A percentile compares a stretch with the other conserved stretches of the same genome.
Evolutionary conservation across 352 stramenopile species (phyloP).

Genomic region (Pythium utonaiense): DNA sequence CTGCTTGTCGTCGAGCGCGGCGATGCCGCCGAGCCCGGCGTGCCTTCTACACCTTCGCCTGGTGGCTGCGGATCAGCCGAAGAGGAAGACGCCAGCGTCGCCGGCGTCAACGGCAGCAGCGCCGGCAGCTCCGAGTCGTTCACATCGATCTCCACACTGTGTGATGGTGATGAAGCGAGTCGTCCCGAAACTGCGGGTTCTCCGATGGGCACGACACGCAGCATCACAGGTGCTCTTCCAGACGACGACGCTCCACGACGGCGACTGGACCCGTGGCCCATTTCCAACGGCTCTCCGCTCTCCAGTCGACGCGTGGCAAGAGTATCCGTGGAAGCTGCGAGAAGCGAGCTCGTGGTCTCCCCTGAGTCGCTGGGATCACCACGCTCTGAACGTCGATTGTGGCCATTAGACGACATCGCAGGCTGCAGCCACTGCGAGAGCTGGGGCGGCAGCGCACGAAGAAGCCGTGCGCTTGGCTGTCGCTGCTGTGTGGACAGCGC

Average conservation of each 20-base stretch:
- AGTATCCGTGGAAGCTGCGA: neutral
- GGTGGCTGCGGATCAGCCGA: too few species aligned
- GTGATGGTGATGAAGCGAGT: neutral
- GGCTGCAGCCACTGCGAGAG: conserved; percentile 30
- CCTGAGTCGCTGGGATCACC: too few species aligned
- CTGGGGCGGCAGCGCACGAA: conserved; percentile 24
- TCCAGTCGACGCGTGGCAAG: neutral
- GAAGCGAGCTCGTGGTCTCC: neutral
- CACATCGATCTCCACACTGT: neutral
- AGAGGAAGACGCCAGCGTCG: neutral
- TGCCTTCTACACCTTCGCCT: neutral
- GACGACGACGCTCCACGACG: neutral
- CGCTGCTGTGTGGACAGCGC: neutral
- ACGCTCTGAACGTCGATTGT: neutral
- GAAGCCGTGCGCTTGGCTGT: conserved; percentile 8
- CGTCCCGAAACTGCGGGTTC: neutral
- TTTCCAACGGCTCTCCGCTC: neutral
- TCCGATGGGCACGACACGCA: conserved; percentile 2
- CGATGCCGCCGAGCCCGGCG: neutral
- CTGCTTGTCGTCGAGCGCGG: conserved; percentile 5
- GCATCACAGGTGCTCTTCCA: neutral
- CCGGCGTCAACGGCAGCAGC: neutral
- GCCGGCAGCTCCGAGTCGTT: neutral
- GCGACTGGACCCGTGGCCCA: neutral
- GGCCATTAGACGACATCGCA: neutral